Percentiles rank a stretch among this genome's conserved stretches.
These are phyloP conservation scores for Teratosphaeria pseudoeucalypti DNA, from an alignment of 2,329 filamentous ascomycete species.

Conservation along the genomic window DNA sequence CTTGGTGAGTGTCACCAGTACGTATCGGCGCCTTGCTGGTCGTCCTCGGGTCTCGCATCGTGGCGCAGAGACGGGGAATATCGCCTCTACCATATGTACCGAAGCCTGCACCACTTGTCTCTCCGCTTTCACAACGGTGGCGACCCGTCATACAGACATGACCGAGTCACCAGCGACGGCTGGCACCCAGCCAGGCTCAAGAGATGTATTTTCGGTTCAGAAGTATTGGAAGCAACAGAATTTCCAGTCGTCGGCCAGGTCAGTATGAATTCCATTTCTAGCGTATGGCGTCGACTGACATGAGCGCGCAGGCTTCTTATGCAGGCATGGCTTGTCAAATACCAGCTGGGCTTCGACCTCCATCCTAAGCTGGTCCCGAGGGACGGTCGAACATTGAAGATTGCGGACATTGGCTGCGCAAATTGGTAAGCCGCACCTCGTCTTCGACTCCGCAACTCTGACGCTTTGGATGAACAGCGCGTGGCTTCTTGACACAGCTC, in stretches of 20 bases:
- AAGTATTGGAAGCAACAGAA: background rate
- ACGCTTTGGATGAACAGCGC: background rate
- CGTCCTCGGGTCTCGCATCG: too few relatives aligned
- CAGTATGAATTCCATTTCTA: background rate
- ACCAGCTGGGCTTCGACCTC: slow-evolving; percentile 8
- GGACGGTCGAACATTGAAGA: slow-evolving; percentile 2
- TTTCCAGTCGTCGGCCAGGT: background rate
- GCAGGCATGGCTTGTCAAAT: slow-evolving; percentile 9
- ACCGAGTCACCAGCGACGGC: background rate
- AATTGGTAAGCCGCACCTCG: slow-evolving; percentile 8
- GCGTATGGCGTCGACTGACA: background rate
- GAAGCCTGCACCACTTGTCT: too few relatives aligned
- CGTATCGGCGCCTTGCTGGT: too few relatives aligned
- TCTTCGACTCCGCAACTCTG: background rate
- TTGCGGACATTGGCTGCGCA: slow-evolving; percentile 10
- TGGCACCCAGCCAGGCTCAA: background rate
- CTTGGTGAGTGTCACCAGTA: too few relatives aligned
- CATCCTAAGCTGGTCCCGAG: slow-evolving; percentile 5
- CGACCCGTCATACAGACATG: background rate
- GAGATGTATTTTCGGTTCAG: background rate
- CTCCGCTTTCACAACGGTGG: too few relatives aligned
- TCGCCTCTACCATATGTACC: too few relatives aligned
- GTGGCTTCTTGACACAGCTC: background rate
- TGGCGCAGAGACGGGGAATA: too few relatives aligned
- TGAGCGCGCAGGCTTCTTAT: slow-evolving; percentile 4